Evolutionary conservation across 2,329 filamentous ascomycete species (phyloP).

Genomic region (Colletotrichum graminicola): DNA sequence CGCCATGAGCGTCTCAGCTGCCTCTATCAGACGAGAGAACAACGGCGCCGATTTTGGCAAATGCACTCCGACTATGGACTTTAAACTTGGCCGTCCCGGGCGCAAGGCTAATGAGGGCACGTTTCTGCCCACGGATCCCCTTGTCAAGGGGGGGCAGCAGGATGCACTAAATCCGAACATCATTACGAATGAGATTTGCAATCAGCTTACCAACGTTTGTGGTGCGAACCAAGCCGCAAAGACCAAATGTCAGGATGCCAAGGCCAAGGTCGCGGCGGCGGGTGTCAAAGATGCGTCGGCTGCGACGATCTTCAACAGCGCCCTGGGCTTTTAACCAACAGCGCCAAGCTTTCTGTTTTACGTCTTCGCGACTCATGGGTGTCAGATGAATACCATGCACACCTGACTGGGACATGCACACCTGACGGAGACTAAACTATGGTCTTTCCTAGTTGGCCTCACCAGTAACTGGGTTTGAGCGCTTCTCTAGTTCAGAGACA

Average conservation of each 20-base stretch:
- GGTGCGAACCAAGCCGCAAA: constrained; percentile 67
- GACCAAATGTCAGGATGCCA: constrained; percentile 60
- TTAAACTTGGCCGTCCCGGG: constrained; percentile 65
- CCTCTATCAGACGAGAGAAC: constrained; percentile 19
- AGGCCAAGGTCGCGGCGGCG: constrained; percentile 62
- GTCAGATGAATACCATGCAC: neutral
- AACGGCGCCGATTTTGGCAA: constrained; percentile 59
- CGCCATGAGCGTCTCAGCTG: constrained; percentile 30
- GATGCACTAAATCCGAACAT: constrained; percentile 73
- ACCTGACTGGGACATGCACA: neutral
- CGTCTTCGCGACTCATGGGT: neutral
- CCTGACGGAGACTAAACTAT: neutral
- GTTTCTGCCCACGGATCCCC: constrained; percentile 68
- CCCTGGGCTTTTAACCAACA: constrained; percentile 54
- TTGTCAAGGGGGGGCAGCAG: constrained; percentile 66
- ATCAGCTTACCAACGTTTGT: constrained; percentile 71
- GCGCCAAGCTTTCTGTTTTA: neutral
- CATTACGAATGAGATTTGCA: constrained; percentile 72
- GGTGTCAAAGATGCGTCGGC: constrained; percentile 63
- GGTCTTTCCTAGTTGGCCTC: too few relatives aligned
- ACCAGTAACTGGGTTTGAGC: neutral
- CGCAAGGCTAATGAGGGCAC: constrained; percentile 66
- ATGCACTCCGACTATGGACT: constrained; percentile 66
- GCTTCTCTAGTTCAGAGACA: neutral
- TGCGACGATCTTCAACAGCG: constrained; percentile 61